Evolutionary conservation across 1,284 basidiomycete species (phyloP), one percentile per base, ranked within the genome.

Genomic region (Apiotrichum mycotoxinovorans): DNA sequence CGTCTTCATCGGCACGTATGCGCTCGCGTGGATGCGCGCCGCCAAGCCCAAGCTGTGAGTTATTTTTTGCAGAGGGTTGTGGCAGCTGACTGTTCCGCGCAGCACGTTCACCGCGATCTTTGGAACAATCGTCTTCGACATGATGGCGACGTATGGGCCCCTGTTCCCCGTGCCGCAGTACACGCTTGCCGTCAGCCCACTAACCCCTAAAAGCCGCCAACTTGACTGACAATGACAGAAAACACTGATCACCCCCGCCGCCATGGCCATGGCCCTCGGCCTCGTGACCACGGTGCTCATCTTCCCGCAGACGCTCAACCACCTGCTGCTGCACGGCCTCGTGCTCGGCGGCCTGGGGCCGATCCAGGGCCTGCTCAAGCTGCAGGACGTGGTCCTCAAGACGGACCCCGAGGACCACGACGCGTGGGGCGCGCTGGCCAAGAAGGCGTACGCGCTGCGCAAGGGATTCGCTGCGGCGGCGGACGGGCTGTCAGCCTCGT

Each of bases 271-370:
- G 47, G 87, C 82, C 2, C 82, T 87, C 43, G 86, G 83, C 0
- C 54, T 86, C 25, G 78, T 79, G 4, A 74, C 80, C 22, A 80
- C 84, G 26, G 61, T 86, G 18, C 67, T 89, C 35, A 78, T 90
- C 58, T 91, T 90, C 69, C 89, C 89, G 1, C 83, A 87, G 72
- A 84, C 85, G 10, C 75, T 89, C 56, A 85, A 84, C 57, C 84
- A 86, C 61, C 74, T 72, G 40, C 56, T 73, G 52, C 65, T 72
- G 7, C 17, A 61, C 41, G 58, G 56, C 3, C 59, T 75, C 1
- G 63, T 71, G 55, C 62, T 72, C 35, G 62, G 62, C 18, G 63
- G 71, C 26, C 64, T 79, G 27, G 54, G 47, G 2, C 73, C 75
- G 1, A 65, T 69, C 20, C 66, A 71, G 7, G 52, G 58, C 3